Conservation (phyloP, 805 yeast species). For the Candida maesae region DNA sequence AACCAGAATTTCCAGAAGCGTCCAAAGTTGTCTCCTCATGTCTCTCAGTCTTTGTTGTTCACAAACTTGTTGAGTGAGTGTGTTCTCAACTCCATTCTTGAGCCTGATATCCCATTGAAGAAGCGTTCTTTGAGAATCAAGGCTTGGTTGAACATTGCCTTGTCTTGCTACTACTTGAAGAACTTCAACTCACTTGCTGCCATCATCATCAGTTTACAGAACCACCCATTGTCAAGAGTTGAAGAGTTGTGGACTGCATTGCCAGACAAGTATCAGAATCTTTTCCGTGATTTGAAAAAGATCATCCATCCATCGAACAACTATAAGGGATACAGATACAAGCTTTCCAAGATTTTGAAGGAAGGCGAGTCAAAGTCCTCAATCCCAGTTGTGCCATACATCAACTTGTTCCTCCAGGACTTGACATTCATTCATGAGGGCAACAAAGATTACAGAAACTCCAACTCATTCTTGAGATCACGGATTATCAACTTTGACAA, state of each 20-base stretch:
- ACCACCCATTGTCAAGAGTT: conserved; percentile 63
- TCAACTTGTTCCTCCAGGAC: conserved; percentile 72
- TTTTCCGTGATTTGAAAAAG: conserved; percentile 60
- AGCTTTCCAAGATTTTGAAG: conserved; percentile 52
- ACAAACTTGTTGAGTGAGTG: conserved; percentile 71
- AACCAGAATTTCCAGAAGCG: conserved; percentile 60
- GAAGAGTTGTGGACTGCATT: conserved; percentile 55
- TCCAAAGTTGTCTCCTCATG: conserved; percentile 57
- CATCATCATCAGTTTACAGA: conserved; percentile 71
- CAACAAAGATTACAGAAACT: conserved; percentile 63
- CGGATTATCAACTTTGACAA: conserved; percentile 69
- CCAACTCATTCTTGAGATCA: conserved; percentile 44
- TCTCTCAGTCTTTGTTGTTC: conserved; percentile 56
- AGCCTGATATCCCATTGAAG: conserved; percentile 43
- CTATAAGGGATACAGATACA: conserved; percentile 62
- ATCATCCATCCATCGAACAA: conserved; percentile 76
- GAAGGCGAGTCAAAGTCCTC: conserved; percentile 34
- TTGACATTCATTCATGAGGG: conserved; percentile 80
- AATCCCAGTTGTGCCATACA: conserved; percentile 71
- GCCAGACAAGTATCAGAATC: conserved; percentile 54
- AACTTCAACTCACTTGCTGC: conserved; percentile 80
- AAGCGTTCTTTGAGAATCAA: conserved; percentile 53
- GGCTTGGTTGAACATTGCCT: conserved; percentile 70
- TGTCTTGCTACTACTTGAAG: conserved; percentile 67
- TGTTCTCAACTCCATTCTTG: conserved; percentile 65